Percentiles rank a stretch among this genome's conserved stretches.
These are phyloP conservation scores for Tulasnella sp. DNA, from an alignment of 768 basidiomycete species.

Conservation along the genomic window DNA sequence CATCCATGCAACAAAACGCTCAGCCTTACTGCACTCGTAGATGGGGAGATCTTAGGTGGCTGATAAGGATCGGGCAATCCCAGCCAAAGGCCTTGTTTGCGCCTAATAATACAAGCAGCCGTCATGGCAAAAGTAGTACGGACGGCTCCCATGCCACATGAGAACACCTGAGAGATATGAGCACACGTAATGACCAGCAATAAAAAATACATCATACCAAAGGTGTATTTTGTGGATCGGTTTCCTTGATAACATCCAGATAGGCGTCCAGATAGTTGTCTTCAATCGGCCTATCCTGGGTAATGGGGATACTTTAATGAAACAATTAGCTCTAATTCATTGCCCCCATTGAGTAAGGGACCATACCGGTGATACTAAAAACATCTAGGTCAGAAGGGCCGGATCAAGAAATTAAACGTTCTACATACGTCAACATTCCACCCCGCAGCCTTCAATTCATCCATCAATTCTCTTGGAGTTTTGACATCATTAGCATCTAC, in stretches of 20 bases:
- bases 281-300: constrained; percentile 83
- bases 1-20: constrained; percentile 14
- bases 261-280: constrained; percentile 96
- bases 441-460: constrained; percentile 58
- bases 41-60: constrained; percentile 18
- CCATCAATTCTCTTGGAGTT: constrained; percentile 81
- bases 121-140: constrained; percentile 92
- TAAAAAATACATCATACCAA: background rate
- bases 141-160: constrained; percentile 94
- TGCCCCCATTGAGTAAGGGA: background rate
- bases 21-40: constrained; percentile 25
- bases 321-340: constrained; percentile 1
- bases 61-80: constrained; percentile 73
- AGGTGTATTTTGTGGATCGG: constrained; percentile 60
- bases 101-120: constrained; percentile 74
- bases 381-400: constrained; percentile 17
- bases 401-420: background rate
- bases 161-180: constrained; percentile 60
- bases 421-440: constrained; percentile 79
- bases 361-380: constrained; percentile 60
- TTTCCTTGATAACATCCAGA: constrained; percentile 59
- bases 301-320: constrained; percentile 73
- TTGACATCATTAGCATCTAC: constrained; percentile 74
- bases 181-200: background rate
- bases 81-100: constrained; percentile 51